A percentile compares a stretch with the other conserved stretches of the same genome.
Evolutionary conservation across 306 rosid genomes (phyloP).

Genomic region (Prunus fruticosa): DNA sequence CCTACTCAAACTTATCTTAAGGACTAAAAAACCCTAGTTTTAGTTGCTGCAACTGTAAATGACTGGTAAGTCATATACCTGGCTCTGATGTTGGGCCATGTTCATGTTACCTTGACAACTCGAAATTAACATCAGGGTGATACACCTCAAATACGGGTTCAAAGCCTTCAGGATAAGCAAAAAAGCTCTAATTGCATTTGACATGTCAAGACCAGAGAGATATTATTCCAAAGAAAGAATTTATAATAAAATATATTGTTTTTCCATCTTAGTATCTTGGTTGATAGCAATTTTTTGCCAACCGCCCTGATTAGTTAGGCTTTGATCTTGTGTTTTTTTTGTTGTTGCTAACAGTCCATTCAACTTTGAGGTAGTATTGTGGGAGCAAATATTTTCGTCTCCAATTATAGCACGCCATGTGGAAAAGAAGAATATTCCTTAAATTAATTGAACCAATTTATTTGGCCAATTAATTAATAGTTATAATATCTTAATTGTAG

Average conservation of each 20-base stretch:
- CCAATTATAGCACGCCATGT: no score
- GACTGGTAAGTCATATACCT: constrained; percentile 41
- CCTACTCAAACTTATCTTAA: neutral
- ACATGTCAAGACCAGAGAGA: constrained; percentile 13
- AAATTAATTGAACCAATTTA: no score
- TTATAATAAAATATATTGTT: neutral
- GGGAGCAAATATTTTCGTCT: no score
- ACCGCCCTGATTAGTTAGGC: constrained; percentile 38
- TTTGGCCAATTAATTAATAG: no score
- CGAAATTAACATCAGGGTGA: constrained; percentile 40
- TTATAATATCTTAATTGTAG: no score
- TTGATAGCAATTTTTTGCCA: constrained; percentile 1
- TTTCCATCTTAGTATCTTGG: no score
- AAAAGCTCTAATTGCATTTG: neutral
- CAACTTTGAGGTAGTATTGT: no score
- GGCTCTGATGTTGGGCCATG: constrained; percentile 50
- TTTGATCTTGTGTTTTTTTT: no score
- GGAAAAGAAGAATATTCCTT: no score
- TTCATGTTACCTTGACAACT: constrained; percentile 46
- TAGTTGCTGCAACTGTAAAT: neutral
- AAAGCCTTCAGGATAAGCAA: constrained; percentile 13
- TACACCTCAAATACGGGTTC: constrained; percentile 58
- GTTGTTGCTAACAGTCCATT: no score
- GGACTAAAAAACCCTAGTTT: neutral
- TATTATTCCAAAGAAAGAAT: neutral